Evolutionary conservation across 108 stramenopile species (phyloP).

Genomic region (Chaetoceros tenuissimus): DNA sequence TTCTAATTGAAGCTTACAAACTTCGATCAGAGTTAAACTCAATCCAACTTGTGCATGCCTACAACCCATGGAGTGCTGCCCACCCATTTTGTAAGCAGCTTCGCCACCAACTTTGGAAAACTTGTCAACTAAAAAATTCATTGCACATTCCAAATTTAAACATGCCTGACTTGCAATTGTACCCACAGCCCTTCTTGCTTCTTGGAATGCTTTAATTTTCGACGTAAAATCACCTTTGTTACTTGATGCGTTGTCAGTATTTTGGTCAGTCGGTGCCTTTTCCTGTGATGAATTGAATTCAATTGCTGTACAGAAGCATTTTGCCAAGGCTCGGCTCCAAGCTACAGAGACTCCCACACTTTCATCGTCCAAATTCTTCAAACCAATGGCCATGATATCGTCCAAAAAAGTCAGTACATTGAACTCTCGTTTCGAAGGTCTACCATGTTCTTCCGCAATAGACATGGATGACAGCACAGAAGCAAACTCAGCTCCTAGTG

Average conservation of each 20-base stretch:
- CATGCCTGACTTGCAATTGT: slow-evolving; percentile 11
- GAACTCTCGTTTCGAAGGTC: not conserved
- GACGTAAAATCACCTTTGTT: slow-evolving; percentile 27
- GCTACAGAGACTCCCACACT: slow-evolving; percentile 43
- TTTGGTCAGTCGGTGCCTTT: slow-evolving; percentile 16
- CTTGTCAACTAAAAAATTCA: slow-evolving; percentile 45
- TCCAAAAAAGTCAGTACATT: slow-evolving; percentile 17
- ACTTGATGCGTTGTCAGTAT: slow-evolving; percentile 1
- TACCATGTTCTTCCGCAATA: not conserved
- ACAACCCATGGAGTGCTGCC: slow-evolving; percentile 62
- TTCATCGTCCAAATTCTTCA: slow-evolving; percentile 76
- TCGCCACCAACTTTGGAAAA: slow-evolving; percentile 82
- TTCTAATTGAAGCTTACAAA: slow-evolving; percentile 39
- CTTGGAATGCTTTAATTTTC: slow-evolving; percentile 34
- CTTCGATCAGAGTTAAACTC: slow-evolving; percentile 32
- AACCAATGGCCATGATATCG: slow-evolving; percentile 54
- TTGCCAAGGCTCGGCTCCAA: slow-evolving; percentile 68
- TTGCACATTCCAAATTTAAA: slow-evolving; percentile 33
- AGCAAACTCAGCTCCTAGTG: slow-evolving; percentile 44
- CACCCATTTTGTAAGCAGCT: slow-evolving; percentile 48
- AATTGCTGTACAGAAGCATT: slow-evolving; percentile 61
- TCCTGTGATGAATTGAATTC: slow-evolving; percentile 18
- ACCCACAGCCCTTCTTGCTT: slow-evolving; percentile 5
- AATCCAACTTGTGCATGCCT: slow-evolving; percentile 69
- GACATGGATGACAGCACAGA: slow-evolving; percentile 6